Percentiles rank a stretch among this genome's conserved stretches.
These are phyloP conservation scores for Solanum okadae DNA, from an alignment of 257 asterid species.

Conservation along the genomic window DNA sequence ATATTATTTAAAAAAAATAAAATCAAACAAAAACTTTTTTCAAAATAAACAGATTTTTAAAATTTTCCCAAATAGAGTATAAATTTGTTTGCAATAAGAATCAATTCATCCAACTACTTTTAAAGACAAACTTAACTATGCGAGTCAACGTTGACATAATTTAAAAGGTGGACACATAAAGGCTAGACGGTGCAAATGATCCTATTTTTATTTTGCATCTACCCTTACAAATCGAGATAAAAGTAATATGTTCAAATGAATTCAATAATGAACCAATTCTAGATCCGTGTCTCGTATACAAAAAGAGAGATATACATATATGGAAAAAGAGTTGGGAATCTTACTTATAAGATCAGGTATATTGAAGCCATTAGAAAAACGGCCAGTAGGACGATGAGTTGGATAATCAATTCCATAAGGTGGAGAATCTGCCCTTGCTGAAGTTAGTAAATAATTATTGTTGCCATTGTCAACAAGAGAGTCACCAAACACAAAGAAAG, in stretches of 20 bases:
- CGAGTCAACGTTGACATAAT: no score
- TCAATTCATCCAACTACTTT: background rate
- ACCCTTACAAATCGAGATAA: background rate
- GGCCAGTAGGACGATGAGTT: conserved; percentile 65
- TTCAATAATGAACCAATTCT: background rate
- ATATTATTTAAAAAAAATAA: no score
- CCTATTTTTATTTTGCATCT: background rate
- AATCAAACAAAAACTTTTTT: no score
- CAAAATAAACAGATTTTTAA: no score
- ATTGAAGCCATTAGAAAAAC: conserved; percentile 67
- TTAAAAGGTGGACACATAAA: background rate
- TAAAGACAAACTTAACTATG: background rate
- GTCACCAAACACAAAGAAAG: conserved; percentile 73
- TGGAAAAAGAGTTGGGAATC: background rate
- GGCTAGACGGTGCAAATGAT: background rate
- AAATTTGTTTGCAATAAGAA: no score
- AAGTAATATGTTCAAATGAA: background rate
- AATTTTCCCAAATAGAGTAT: no score
- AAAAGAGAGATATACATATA: background rate
- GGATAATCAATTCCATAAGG: conserved; percentile 80
- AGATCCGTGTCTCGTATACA: background rate
- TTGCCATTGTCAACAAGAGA: conserved; percentile 65
- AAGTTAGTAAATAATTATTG: conserved; percentile 17
- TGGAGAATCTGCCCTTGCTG: conserved; percentile 72
- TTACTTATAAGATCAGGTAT: conserved; percentile 73